phyloP scores from a whole-genome alignment of 768 basidiomycete genomes.

The Panaeolus cyanescens region DNA sequence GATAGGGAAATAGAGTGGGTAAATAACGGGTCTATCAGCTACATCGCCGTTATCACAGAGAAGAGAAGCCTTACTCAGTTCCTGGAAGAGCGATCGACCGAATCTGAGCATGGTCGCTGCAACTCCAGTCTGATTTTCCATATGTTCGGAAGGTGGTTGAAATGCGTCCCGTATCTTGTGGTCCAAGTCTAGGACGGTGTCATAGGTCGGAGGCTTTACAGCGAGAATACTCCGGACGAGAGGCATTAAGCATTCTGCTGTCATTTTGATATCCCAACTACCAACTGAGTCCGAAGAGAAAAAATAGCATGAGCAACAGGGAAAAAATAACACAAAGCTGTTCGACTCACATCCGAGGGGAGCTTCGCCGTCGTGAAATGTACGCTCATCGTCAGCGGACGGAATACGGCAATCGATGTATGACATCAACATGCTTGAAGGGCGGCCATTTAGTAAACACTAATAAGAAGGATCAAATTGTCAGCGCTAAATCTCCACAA shows the following conservation, averaged over 20 bases:
- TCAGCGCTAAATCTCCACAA: slow-evolving; percentile 1
- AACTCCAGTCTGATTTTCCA: slow-evolving; percentile 23
- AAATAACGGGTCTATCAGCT: not conserved
- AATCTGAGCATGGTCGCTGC: slow-evolving; percentile 43
- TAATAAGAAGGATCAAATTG: slow-evolving; percentile 14
- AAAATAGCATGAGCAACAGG: slow-evolving; percentile 4
- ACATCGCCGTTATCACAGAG: not conserved
- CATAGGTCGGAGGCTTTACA: slow-evolving; percentile 46
- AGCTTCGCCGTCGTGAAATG: slow-evolving; percentile 42
- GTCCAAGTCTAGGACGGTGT: slow-evolving; percentile 50
- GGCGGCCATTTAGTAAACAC: slow-evolving; percentile 51
- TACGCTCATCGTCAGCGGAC: slow-evolving; percentile 44
- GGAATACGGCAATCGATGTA: slow-evolving; percentile 51
- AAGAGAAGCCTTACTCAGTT: slow-evolving; percentile 37
- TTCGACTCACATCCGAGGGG: slow-evolving; percentile 45
- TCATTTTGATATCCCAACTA: slow-evolving; percentile 46
- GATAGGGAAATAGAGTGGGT: not conserved
- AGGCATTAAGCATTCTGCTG: slow-evolving; percentile 42
- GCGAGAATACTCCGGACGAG: slow-evolving; percentile 41
- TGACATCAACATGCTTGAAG: slow-evolving; percentile 43
- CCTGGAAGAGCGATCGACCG: slow-evolving; percentile 45
- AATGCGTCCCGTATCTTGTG: slow-evolving; percentile 41
- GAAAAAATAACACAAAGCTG: slow-evolving; percentile 3
- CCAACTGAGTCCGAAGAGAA: slow-evolving; percentile 35
- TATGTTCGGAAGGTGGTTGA: not conserved